Conservation (phyloP, 768 basidiomycete species). For the Daedalea quercina region DNA sequence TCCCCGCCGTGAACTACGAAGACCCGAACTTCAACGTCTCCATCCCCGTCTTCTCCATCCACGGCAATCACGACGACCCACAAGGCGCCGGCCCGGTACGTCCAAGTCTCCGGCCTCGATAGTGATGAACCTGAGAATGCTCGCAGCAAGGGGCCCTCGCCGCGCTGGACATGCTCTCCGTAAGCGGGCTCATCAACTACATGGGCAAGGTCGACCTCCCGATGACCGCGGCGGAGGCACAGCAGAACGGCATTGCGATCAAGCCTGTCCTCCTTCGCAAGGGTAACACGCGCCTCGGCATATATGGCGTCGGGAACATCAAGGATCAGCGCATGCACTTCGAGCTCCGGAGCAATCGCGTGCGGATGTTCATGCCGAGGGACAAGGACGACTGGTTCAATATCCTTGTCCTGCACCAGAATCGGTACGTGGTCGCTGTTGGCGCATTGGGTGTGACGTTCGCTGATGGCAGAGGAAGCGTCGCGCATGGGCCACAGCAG, state of each 20-base stretch:
- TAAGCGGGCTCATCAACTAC: conserved; percentile 91
- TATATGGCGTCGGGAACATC: conserved; percentile 96
- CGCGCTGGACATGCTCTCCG: conserved; percentile 91
- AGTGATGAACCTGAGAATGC: neutral
- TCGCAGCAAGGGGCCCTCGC: conserved; percentile 88
- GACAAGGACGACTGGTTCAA: conserved; percentile 96
- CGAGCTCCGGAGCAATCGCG: conserved; percentile 88
- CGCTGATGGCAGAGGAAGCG: conserved; percentile 40
- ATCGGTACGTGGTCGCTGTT: conserved; percentile 52
- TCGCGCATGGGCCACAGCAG: conserved; percentile 91
- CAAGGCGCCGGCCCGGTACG: conserved; percentile 90
- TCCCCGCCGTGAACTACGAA: conserved; percentile 96
- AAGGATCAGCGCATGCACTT: conserved; percentile 97
- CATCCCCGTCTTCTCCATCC: conserved; percentile 98
- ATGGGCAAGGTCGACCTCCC: conserved; percentile 96
- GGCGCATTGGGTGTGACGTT: neutral
- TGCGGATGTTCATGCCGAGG: conserved; percentile 93
- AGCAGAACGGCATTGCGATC: conserved; percentile 73
- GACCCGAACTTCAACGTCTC: conserved; percentile 92
- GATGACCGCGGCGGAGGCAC: conserved; percentile 57
- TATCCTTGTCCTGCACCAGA: conserved; percentile 89
- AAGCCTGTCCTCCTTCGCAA: conserved; percentile 88
- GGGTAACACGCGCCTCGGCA: conserved; percentile 77
- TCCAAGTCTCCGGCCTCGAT: conserved; percentile 1
- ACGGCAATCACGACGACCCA: conserved; percentile 98